Evolutionary conservation across 805 yeast genomes (phyloP).

Genomic region (Candida hungchunana): DNA sequence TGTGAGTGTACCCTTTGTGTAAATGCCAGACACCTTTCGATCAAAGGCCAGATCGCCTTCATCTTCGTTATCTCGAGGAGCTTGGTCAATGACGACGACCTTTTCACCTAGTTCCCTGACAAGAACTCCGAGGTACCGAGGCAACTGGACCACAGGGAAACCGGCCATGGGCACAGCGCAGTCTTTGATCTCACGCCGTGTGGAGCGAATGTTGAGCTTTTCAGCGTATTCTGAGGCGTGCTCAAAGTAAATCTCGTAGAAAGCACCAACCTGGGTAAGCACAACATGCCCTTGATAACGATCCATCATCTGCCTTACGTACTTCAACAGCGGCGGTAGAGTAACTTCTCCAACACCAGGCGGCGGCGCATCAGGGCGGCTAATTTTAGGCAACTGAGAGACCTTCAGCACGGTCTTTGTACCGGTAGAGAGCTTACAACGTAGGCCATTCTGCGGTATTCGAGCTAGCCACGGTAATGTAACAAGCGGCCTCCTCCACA

Average conservation of each 20-base stretch:
- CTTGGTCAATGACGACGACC: conserved; percentile 84
- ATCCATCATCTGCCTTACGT: conserved; percentile 39
- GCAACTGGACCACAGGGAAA: conserved; percentile 70
- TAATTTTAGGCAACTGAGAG: conserved; percentile 8
- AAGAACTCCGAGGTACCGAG: conserved; percentile 66
- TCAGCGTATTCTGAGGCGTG: conserved; percentile 78
- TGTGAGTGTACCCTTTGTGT: conserved; percentile 90
- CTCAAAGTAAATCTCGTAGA: conserved; percentile 83
- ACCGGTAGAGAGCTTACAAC: too few species aligned
- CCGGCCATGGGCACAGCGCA: conserved; percentile 79
- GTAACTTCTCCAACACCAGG: conserved; percentile 3
- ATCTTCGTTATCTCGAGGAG: conserved; percentile 26
- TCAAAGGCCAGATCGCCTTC: conserved; percentile 40
- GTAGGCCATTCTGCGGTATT: too few species aligned
- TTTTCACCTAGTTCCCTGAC: conserved; percentile 66
- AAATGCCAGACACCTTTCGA: conserved; percentile 71
- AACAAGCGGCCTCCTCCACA: too few species aligned
- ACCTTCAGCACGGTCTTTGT: conserved; percentile 5
- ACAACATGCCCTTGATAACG: conserved; percentile 51
- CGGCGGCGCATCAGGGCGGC: neutral
- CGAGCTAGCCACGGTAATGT: too few species aligned
- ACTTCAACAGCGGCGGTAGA: conserved; percentile 33
- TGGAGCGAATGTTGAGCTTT: conserved; percentile 64
- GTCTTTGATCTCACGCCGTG: conserved; percentile 39
- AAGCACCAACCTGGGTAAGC: conserved; percentile 79